phyloP scores from a whole-genome alignment of 805 yeast genomes.

The Clavispora carvajalis region DNA sequence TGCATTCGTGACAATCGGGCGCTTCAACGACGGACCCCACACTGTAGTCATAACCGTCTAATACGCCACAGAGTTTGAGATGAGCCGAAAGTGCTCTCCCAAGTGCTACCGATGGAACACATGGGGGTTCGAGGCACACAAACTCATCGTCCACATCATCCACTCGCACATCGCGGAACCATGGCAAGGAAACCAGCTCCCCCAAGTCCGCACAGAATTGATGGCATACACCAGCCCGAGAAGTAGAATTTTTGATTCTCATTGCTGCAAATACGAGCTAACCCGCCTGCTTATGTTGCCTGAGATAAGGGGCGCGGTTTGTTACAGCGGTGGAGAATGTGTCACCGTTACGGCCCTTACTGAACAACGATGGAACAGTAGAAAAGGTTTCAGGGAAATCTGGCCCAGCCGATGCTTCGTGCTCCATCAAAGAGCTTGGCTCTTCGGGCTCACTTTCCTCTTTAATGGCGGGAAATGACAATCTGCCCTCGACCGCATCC shows the following conservation, averaged over 20 bases:
- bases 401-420: background rate
- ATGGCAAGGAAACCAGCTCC: constrained; percentile 3
- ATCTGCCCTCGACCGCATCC: background rate
- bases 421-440: background rate
- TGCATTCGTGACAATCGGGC: constrained; percentile 7
- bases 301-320: background rate
- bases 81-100: constrained; percentile 13
- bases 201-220: background rate
- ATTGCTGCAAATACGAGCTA: background rate
- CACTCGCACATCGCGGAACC: constrained; percentile 9
- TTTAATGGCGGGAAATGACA: background rate
- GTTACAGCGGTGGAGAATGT: background rate
- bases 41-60: constrained; percentile 10
- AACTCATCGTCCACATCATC: constrained; percentile 8
- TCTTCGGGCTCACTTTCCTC: background rate
- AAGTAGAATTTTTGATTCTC: background rate
- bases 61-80: constrained; percentile 10
- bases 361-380: background rate
- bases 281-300: background rate
- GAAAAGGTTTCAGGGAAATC: background rate
- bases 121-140: constrained; percentile 10
- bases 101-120: constrained; percentile 8
- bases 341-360: background rate
- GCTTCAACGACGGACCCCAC: background rate
- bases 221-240: background rate